Conservation (phyloP, 2,329 filamentous ascomycete genomes). For the Helminthosporium solani region DNA sequence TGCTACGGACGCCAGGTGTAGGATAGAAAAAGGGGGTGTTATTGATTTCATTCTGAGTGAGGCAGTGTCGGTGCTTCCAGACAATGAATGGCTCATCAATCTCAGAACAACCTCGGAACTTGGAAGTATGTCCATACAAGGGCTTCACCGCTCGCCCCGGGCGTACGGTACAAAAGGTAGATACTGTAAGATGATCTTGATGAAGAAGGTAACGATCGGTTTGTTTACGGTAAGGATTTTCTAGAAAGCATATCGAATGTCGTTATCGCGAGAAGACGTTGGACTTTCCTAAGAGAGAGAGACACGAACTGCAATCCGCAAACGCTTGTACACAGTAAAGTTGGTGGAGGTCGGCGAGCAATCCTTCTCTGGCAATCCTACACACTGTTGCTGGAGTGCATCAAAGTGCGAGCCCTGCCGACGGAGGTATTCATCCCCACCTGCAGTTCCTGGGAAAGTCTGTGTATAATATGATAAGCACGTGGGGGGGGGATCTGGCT, state of each 20-base stretch:
- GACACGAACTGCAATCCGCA: not conserved
- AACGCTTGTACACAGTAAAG: conserved; percentile 1
- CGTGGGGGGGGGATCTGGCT: conserved; percentile 29
- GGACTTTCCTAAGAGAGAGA: conserved; percentile 1
- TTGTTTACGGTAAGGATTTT: not conserved
- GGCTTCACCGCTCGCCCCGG: not conserved
- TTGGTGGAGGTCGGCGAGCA: conserved; percentile 6
- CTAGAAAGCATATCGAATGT: not conserved
- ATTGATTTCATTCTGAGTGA: not conserved
- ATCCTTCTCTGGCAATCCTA: conserved; percentile 6
- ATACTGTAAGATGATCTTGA: not conserved
- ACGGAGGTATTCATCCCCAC: conserved; percentile 15
- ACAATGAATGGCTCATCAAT: too few species aligned
- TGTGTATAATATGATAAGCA: conserved; percentile 38
- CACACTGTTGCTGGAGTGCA: not conserved
- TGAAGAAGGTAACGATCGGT: conserved; percentile 1
- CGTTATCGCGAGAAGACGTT: not conserved
- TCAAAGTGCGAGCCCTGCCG: conserved; percentile 4
- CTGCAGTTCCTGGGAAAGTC: conserved; percentile 24
- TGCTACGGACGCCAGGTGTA: conserved; percentile 25
- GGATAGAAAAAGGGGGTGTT: conserved; percentile 8
- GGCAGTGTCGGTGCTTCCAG: not conserved
- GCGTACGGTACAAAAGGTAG: not conserved
- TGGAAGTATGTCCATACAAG: too few species aligned
- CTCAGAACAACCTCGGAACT: not conserved